phyloP scores from a whole-genome alignment of 164 flowering plant genomes.

The Euptelea pleiosperma region DNA sequence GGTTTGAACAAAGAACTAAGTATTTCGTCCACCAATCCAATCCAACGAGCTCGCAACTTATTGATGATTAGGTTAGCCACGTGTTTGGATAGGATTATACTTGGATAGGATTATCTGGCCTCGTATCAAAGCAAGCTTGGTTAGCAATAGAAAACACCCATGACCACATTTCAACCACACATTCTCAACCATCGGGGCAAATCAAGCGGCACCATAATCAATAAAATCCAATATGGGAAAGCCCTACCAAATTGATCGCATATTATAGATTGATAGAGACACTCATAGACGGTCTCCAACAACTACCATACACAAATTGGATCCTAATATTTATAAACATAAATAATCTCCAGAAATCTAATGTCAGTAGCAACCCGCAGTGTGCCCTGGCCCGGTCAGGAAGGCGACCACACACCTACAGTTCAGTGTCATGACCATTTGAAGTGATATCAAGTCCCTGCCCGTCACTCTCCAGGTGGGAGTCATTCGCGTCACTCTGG shows the following conservation, averaged over 20 bases:
- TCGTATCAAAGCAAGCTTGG: no score
- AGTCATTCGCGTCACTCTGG: constrained; percentile 7
- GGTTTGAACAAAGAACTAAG: no score
- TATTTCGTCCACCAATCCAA: no score
- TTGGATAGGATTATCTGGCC: no score
- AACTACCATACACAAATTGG: constrained; percentile 13
- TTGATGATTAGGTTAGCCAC: no score
- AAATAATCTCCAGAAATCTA: neutral
- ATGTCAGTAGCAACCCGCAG: constrained; percentile 14
- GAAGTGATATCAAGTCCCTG: constrained; percentile 5
- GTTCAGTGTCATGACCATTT: constrained; percentile 3
- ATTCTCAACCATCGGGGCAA: no score
- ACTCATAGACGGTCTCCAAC: neutral
- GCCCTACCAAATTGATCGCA: neutral
- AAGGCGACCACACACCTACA: neutral
- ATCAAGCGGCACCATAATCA: neutral
- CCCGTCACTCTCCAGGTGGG: constrained; percentile 4
- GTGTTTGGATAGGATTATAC: no score
- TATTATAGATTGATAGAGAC: constrained; percentile 7
- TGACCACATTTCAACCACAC: no score
- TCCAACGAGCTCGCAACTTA: no score
- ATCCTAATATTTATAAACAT: constrained; percentile 9
- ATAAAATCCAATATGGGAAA: neutral
- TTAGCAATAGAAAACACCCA: no score
- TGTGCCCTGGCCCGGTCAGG: neutral